Evolutionary conservation across 73 alveolate species (phyloP).

Genomic region (Durusdinium trenchii): DNA sequence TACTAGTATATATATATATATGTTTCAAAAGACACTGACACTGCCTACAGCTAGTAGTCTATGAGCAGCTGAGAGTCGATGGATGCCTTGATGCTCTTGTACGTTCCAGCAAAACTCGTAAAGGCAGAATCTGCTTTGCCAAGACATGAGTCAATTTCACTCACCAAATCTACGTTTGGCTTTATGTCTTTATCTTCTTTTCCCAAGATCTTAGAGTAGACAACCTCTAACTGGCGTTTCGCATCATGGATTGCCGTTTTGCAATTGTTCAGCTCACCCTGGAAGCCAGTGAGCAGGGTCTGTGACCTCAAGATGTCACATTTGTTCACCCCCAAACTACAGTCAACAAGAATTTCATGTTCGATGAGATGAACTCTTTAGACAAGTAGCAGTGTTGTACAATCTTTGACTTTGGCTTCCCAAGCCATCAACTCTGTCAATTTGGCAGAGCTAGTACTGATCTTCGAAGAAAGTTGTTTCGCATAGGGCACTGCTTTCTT

Average conservation of each 20-base stretch:
- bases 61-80: too few species aligned
- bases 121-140: too few species aligned
- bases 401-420: not conserved
- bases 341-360: not conserved
- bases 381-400: not conserved
- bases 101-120: too few species aligned
- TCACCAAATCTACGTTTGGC: too few species aligned
- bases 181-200: not conserved
- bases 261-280: not conserved
- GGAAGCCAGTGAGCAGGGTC: conserved; percentile 3
- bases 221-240: not conserved
- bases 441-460: not conserved
- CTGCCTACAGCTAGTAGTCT: too few species aligned
- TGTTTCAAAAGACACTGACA: too few species aligned
- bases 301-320: not conserved
- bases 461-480: not conserved
- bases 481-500: not conserved
- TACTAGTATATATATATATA: not conserved
- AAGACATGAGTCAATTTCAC: too few species aligned
- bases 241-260: not conserved
- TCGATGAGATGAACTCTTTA: not conserved
- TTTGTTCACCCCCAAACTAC: not conserved
- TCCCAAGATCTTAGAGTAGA: not conserved
- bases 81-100: too few species aligned
- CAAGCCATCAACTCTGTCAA: conserved; percentile 35